Percentiles rank a stretch among this genome's conserved stretches.
Evolutionary conservation across 2,329 filamentous ascomycete species (phyloP).

Genomic region (Verticillium klebahnii): DNA sequence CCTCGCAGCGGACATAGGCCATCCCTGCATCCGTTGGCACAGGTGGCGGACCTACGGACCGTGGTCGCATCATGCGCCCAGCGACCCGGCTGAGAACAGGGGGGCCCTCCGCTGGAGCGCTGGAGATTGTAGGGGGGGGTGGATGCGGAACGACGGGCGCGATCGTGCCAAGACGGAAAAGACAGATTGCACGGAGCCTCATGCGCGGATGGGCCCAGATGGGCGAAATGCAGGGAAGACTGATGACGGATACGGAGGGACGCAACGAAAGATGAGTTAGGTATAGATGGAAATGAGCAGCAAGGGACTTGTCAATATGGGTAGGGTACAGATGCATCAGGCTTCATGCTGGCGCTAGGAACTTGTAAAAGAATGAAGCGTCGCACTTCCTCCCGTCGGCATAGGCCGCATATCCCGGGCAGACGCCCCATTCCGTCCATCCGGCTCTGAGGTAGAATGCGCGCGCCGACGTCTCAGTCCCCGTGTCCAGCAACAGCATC

Average conservation of each 20-base stretch:
- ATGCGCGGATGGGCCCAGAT: not conserved
- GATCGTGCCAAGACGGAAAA: not conserved
- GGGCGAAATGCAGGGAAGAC: not conserved
- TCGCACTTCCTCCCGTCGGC: constrained; percentile 15
- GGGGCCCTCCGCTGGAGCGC: not conserved
- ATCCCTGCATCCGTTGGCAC: not conserved
- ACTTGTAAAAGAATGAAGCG: constrained; percentile 17
- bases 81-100: not conserved
- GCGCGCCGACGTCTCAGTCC: constrained; percentile 17
- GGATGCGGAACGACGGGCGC: not conserved
- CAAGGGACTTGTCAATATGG: not conserved
- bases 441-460: constrained; percentile 17
- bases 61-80: not conserved
- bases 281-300: not conserved
- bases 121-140: not conserved
- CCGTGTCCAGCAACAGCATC: constrained; percentile 21
- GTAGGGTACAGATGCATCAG: not conserved
- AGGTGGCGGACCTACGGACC: not conserved
- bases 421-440: constrained; percentile 22
- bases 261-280: not conserved
- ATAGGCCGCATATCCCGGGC: constrained; percentile 18
- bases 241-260: not conserved
- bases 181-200: not conserved
- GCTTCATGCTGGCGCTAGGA: not conserved
- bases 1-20: not conserved